These are phyloP conservation scores for Termitomyces titanicus DNA, from an alignment of 768 basidiomycete genomes.

Conservation along the genomic window DNA sequence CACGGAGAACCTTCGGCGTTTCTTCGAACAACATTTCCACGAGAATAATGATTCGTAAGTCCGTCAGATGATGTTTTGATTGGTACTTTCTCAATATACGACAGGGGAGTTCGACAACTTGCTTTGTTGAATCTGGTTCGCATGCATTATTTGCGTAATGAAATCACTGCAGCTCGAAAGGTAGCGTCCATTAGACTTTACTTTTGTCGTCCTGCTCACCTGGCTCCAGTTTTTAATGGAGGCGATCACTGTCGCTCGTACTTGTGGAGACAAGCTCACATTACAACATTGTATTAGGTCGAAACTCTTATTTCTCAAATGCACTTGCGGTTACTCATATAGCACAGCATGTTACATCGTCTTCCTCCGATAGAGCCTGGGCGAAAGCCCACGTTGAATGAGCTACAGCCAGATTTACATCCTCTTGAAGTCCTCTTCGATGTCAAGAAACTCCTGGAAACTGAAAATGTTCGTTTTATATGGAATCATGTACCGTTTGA, in stretches of 20 bases:
- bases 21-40: constrained; percentile 86
- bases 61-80: not conserved
- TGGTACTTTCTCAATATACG: not conserved
- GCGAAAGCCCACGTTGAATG: constrained; percentile 55
- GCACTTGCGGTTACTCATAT: not conserved
- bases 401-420: constrained; percentile 72
- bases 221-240: constrained; percentile 59
- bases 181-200: constrained; percentile 26
- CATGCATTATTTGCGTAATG: constrained; percentile 71
- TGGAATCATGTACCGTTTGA: not conserved
- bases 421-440: constrained; percentile 77
- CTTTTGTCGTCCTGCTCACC: not conserved
- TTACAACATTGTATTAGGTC: constrained; percentile 81
- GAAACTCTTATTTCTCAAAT: constrained; percentile 3
- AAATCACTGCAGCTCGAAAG: constrained; percentile 66
- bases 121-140: constrained; percentile 74
- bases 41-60: constrained; percentile 76
- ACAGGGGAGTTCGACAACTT: constrained; percentile 74
- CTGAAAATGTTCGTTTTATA: constrained; percentile 46
- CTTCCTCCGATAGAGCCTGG: constrained; percentile 50
- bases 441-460: constrained; percentile 69
- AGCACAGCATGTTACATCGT: constrained; percentile 63
- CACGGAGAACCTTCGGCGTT: constrained; percentile 67
- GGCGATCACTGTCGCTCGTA: constrained; percentile 75
- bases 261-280: constrained; percentile 64